A percentile compares a stretch with the other conserved stretches of the same genome.
These are phyloP conservation scores for Solanum etuberosum DNA, from an alignment of 257 asterid species.

Conservation along the genomic window DNA sequence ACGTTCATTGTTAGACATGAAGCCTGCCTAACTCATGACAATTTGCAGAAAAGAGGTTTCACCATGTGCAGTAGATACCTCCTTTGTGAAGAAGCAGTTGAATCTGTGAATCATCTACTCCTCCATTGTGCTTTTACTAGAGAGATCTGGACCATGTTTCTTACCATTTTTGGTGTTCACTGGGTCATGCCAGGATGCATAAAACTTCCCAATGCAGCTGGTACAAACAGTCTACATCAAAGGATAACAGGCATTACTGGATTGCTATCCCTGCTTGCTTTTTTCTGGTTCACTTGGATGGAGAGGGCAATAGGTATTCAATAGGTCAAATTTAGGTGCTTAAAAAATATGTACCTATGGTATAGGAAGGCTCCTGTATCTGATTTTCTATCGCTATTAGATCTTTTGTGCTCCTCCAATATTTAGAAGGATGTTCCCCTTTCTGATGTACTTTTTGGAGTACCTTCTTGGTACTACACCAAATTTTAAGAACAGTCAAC, in stretches of 20 bases:
- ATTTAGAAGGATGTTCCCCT: background rate
- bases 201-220: background rate
- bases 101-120: background rate
- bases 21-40: background rate
- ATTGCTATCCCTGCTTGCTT: background rate
- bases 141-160: background rate
- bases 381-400: background rate
- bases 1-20: background rate
- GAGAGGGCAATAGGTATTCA: background rate
- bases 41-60: background rate
- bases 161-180: background rate
- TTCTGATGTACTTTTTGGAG: background rate
- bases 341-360: background rate
- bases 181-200: background rate
- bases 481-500: background rate
- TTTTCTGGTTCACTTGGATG: background rate
- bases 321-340: background rate
- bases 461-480: background rate
- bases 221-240: background rate
- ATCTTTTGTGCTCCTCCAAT: background rate
- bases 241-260: background rate
- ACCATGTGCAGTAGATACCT: background rate
- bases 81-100: background rate
- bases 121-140: background rate
- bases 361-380: background rate